phyloP scores from a whole-genome alignment of 2,329 filamentous ascomycete species.

The Penicillium sp. region DNA sequence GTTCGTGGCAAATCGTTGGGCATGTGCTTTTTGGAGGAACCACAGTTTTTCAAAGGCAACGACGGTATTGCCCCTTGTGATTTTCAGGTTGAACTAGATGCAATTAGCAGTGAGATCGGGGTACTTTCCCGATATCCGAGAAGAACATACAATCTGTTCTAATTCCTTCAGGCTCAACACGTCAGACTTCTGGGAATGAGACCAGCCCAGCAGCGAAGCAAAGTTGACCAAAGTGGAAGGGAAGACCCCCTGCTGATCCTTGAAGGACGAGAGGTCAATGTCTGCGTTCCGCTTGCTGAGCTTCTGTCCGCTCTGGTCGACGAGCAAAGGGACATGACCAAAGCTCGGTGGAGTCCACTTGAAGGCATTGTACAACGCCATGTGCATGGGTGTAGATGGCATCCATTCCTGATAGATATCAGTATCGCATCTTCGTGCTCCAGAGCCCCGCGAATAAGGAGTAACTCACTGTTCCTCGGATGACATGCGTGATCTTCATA shows the following conservation, averaged over 20 bases:
- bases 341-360: slow-evolving; percentile 70
- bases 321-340: slow-evolving; percentile 73
- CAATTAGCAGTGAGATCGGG: slow-evolving; percentile 22
- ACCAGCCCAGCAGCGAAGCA: slow-evolving; percentile 81
- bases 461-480: slow-evolving; percentile 68
- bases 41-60: slow-evolving; percentile 76
- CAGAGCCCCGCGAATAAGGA: neutral
- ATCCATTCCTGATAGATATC: slow-evolving; percentile 72
- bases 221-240: slow-evolving; percentile 72
- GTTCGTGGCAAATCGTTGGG: slow-evolving; percentile 46
- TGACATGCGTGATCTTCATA: slow-evolving; percentile 94
- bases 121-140: neutral
- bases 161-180: slow-evolving; percentile 69
- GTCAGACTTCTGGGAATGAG: slow-evolving; percentile 63
- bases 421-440: neutral
- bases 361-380: slow-evolving; percentile 71
- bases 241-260: slow-evolving; percentile 56
- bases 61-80: slow-evolving; percentile 85
- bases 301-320: slow-evolving; percentile 66
- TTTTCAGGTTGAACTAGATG: slow-evolving; percentile 71
- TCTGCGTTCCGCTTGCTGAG: slow-evolving; percentile 80
- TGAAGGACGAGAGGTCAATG: slow-evolving; percentile 57
- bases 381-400: slow-evolving; percentile 79
- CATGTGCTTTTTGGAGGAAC: slow-evolving; percentile 72
- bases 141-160: slow-evolving; percentile 57